Base-by-base conservation (phyloP, 345 rosid genomes). In the Acer yangbiense region DNA sequence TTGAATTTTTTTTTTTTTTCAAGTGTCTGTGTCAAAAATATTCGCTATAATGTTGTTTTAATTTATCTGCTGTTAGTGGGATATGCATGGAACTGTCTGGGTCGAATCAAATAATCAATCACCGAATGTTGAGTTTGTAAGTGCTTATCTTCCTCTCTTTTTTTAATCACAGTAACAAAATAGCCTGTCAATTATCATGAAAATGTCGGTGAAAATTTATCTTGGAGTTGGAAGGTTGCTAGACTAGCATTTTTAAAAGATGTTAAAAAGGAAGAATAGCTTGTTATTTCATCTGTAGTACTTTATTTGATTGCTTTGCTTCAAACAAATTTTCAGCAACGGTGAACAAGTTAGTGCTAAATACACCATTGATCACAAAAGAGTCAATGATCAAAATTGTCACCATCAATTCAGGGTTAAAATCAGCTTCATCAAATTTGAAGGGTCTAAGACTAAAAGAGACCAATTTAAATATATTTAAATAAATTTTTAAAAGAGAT, bases 11-110 rank as follows among this genome's bases (percentile, higher is more conserved):
- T 65, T 9, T 35, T 27, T 41, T 9, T 68, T 43, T 46, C 12
- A 46, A 39, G 21, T n/a, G 54, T 68, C 54, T 46, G 9, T 67
- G 71, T 68, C 71, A 68, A 68, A 68, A 68, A 68, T 27, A 68
- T 68, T 18, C 54, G 52, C 71, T 18, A 68, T 65, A 2, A 65
- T 32, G 44, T 35, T 65, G 44, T 25, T 65, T 25, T 35, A 10
- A 9, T 20, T 25, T 61, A 21, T 27, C 17, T 21, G 66, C 5
- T 25, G 25, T 3, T 27, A 65, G 23, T 57, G 23, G 41, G 23
- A 20, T 35, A 35, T 35, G 39, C 39, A 35, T 35, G 65, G 11
- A 61, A 25, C 12, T 21, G 32, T n/a, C 65, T 65, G 44, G 68
- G 39, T 65, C 20, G 48, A 35, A 35, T 4, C 32, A 29, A 29